Percentiles rank a stretch among this genome's conserved stretches.
Evolutionary conservation across 306 rosid genomes (phyloP).

Genomic region (Pterocarpus santalinus): DNA sequence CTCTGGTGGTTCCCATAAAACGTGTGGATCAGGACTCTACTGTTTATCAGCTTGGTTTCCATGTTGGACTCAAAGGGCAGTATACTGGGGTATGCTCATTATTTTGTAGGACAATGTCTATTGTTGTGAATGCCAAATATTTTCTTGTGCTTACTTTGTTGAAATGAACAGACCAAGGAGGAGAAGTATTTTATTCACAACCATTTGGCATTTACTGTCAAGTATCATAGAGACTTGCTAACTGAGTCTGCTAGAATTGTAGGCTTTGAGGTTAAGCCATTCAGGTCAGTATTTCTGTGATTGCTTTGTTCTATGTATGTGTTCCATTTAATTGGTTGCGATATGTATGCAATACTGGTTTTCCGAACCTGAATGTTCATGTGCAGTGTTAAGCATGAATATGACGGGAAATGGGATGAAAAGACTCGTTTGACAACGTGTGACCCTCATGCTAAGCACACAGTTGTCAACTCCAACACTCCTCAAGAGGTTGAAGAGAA

Average conservation of each 20-base stretch:
- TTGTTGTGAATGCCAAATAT: conserved; percentile 41
- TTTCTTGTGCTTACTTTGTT: conserved; percentile 46
- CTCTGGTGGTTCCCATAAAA: conserved; percentile 82
- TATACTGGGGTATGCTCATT: conserved; percentile 70
- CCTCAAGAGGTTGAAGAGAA: conserved; percentile 96
- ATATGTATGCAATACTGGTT: conserved; percentile 35
- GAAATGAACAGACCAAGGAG: conserved; percentile 80
- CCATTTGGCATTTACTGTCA: conserved; percentile 90
- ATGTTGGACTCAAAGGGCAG: conserved; percentile 91
- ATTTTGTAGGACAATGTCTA: conserved; percentile 35
- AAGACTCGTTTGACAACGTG: conserved; percentile 85
- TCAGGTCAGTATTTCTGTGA: conserved; percentile 61
- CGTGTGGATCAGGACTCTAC: conserved; percentile 82
- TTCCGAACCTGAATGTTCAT: conserved; percentile 44
- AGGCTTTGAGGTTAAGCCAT: conserved; percentile 96
- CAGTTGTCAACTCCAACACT: conserved; percentile 78
- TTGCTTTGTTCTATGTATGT: background rate
- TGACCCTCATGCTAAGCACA: conserved; percentile 92
- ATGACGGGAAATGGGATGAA: conserved; percentile 85
- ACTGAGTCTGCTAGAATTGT: conserved; percentile 95
- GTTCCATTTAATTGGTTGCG: conserved; percentile 10
- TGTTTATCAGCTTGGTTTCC: conserved; percentile 90
- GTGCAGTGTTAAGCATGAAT: conserved; percentile 89
- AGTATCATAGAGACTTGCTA: conserved; percentile 78
- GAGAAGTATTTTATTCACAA: conserved; percentile 86